A percentile compares a stretch with the other conserved stretches of the same genome.
Evolutionary conservation across 2,329 filamentous ascomycete species (phyloP).

Genomic region (Colletotrichum sublineola): DNA sequence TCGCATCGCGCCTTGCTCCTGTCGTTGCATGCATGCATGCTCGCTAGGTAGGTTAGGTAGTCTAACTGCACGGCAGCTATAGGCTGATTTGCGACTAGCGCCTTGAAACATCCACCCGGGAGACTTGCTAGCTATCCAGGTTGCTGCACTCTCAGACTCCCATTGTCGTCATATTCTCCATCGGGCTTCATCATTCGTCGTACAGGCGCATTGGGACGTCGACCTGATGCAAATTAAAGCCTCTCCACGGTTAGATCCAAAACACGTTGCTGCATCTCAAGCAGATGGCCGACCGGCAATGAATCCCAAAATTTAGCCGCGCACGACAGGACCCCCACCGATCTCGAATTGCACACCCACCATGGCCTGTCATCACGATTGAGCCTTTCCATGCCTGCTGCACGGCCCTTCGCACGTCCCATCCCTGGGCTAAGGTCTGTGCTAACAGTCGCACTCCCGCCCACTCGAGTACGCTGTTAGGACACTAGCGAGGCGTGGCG

Average conservation of each 20-base stretch:
- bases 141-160: constrained; percentile 6
- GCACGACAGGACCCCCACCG: not conserved
- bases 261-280: constrained; percentile 13
- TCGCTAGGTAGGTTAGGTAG: not conserved
- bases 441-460: too few species aligned
- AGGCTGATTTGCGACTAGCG: constrained; percentile 28
- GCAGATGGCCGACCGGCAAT: not conserved
- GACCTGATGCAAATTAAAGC: not conserved
- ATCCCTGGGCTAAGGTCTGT: too few species aligned
- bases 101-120: not conserved
- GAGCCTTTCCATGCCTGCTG: constrained; percentile 3
- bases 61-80: constrained; percentile 20
- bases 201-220: constrained; percentile 9
- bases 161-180: constrained; percentile 12
- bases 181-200: constrained; percentile 24
- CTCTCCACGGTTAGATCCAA: not conserved
- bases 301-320: not conserved
- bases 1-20: constrained; percentile 11
- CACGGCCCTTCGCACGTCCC: constrained; percentile 20
- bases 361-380: constrained; percentile 37
- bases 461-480: not conserved
- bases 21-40: not conserved
- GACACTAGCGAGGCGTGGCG: not conserved
- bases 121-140: too few species aligned
- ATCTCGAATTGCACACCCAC: constrained; percentile 10